These are phyloP conservation scores for Schizophyllum commune DNA, from an alignment of 1,284 basidiomycete genomes.

Conservation along the genomic window DNA sequence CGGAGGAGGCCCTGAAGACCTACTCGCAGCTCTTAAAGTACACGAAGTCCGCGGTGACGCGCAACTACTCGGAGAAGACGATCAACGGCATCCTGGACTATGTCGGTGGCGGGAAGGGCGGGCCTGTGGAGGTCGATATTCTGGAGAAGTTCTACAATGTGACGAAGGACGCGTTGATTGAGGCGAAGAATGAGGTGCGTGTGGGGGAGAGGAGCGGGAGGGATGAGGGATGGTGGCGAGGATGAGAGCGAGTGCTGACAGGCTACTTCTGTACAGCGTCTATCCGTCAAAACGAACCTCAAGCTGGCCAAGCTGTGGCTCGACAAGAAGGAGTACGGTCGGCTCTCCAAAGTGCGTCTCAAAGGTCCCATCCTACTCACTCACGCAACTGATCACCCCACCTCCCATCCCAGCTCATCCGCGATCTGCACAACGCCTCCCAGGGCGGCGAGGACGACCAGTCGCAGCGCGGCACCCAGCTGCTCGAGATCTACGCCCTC, in stretches of 20 bases:
- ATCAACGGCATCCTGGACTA: slow-evolving; percentile 99
- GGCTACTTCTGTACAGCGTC: slow-evolving; percentile 44
- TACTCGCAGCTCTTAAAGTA: slow-evolving; percentile 85
- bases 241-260: neutral
- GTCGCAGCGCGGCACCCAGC: slow-evolving; percentile 82
- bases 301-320: slow-evolving; percentile 98
- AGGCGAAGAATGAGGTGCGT: slow-evolving; percentile 91
- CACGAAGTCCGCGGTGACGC: slow-evolving; percentile 87
- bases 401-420: slow-evolving; percentile 46
- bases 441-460: slow-evolving; percentile 65
- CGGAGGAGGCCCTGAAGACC: slow-evolving; percentile 78
- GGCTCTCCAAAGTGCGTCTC: slow-evolving; percentile 66
- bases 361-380: neutral
- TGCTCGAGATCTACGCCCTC: slow-evolving; percentile 96
- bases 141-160: slow-evolving; percentile 94
- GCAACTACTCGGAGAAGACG: slow-evolving; percentile 93
- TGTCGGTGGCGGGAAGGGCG: slow-evolving; percentile 87
- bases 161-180: slow-evolving; percentile 84
- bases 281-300: slow-evolving; percentile 93
- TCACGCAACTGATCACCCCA: neutral
- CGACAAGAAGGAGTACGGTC: slow-evolving; percentile 85
- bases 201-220: neutral
- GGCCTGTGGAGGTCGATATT: slow-evolving; percentile 76
- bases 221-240: neutral
- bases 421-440: slow-evolving; percentile 60